phyloP scores from a whole-genome alignment of 179 eudicot species.

The Silene vulgaris region DNA sequence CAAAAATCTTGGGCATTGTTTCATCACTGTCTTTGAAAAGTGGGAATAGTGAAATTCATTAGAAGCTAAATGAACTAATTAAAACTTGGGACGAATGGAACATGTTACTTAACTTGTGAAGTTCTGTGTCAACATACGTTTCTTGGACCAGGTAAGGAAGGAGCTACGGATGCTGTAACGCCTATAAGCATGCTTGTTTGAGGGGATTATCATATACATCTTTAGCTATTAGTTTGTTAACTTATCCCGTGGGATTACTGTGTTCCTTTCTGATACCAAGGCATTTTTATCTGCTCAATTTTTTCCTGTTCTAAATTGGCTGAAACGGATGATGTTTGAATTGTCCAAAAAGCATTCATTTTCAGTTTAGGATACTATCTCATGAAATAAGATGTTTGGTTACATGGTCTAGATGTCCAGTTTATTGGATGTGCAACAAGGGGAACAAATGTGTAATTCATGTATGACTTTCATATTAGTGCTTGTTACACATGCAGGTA shows the following conservation, averaged over 20 bases:
- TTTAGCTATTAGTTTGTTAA: not conserved
- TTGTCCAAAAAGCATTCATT: not conserved
- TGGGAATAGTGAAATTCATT: not conserved
- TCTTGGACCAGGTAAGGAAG: not conserved
- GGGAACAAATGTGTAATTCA: not conserved
- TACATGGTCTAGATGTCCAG: not conserved
- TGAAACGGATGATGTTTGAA: not conserved
- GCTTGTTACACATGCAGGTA: slow-evolving; percentile 36
- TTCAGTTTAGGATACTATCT: not conserved
- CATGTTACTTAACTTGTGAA: not conserved
- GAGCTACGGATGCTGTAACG: not conserved
- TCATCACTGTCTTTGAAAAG: not conserved
- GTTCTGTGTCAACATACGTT: not conserved
- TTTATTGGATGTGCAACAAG: not conserved
- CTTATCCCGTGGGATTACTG: not conserved
- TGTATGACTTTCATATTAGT: not conserved
- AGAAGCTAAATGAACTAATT: slow-evolving; percentile 1
- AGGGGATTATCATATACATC: not conserved
- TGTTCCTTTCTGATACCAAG: not conserved
- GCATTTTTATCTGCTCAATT: not conserved
- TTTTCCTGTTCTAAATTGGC: not conserved
- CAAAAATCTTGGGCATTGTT: not conserved
- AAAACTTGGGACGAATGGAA: not conserved
- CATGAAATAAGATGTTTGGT: not conserved
- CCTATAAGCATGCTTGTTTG: not conserved